Evolutionary conservation across 371 early-diverging fungal genomes (phyloP).

Genomic region (Blakeslea trispora): DNA sequence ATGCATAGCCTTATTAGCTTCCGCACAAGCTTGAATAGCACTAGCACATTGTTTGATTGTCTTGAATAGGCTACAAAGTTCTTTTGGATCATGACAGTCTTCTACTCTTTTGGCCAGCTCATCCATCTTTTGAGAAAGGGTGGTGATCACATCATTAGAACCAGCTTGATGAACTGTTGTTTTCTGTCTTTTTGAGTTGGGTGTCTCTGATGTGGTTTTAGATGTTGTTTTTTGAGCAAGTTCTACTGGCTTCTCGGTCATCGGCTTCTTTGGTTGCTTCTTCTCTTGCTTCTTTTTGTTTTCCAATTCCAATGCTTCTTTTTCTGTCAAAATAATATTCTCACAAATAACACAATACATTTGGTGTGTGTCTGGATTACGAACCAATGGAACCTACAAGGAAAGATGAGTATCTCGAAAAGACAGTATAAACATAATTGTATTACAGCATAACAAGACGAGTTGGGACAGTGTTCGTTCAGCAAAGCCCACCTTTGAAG

Average conservation of each 20-base stretch:
- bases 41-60: constrained; percentile 34
- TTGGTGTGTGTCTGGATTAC: constrained; percentile 56
- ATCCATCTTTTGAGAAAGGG: constrained; percentile 19
- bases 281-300: constrained; percentile 7
- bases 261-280: background rate
- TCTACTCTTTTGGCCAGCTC: constrained; percentile 24
- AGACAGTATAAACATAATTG: too few relatives aligned
- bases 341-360: constrained; percentile 72
- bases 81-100: constrained; percentile 22
- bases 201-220: background rate
- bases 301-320: constrained; percentile 13
- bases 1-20: constrained; percentile 5
- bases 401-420: constrained; percentile 5
- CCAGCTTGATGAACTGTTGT: background rate
- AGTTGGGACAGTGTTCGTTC: constrained; percentile 66
- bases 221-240: background rate
- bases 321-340: constrained; percentile 36
- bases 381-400: constrained; percentile 60
- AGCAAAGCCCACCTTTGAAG: constrained; percentile 72
- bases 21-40: constrained; percentile 34
- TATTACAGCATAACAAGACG: constrained; percentile 63
- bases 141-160: constrained; percentile 9
- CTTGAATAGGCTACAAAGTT: constrained; percentile 29
- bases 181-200: constrained; percentile 18
- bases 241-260: background rate